These are phyloP conservation scores for Martensiomyces pterosporus DNA, from an alignment of 192 early-diverging fungal species.

Conservation along the genomic window DNA sequence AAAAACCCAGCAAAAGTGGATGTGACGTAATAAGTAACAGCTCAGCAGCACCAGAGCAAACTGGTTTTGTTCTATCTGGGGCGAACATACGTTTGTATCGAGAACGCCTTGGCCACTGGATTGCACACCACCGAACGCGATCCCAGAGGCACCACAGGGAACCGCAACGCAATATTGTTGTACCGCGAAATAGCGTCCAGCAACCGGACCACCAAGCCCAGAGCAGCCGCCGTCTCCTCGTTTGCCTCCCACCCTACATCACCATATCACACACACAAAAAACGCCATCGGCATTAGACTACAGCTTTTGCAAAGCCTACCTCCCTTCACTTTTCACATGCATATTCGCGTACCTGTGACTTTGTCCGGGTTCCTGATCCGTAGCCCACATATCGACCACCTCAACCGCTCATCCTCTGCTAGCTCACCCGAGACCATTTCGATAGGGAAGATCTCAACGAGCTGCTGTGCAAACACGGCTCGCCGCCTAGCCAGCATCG, in stretches of 20 bases:
- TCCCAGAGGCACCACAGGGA: slow-evolving; percentile 19
- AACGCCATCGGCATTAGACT: too few relatives aligned
- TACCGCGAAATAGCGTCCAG: slow-evolving; percentile 14
- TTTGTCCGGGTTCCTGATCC: neutral
- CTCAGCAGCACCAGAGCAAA: too few relatives aligned
- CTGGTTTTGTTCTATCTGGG: too few relatives aligned
- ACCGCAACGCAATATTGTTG: slow-evolving; percentile 18
- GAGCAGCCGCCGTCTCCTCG: slow-evolving; percentile 24
- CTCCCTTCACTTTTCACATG: too few relatives aligned
- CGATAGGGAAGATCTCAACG: slow-evolving; percentile 14
- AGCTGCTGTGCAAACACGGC: slow-evolving; percentile 1
- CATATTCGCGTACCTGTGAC: too few relatives aligned
- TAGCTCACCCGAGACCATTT: slow-evolving; percentile 3
- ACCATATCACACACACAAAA: too few relatives aligned
- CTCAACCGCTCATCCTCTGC: too few relatives aligned
- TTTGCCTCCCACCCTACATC: neutral
- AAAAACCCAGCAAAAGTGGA: too few relatives aligned
- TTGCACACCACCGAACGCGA: slow-evolving; percentile 16
- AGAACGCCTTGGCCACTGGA: slow-evolving; percentile 1
- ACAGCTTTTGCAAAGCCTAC: too few relatives aligned
- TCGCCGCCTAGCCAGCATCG: slow-evolving; percentile 37
- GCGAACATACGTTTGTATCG: too few relatives aligned
- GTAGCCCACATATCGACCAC: slow-evolving; percentile 32
- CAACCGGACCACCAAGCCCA: slow-evolving; percentile 17
- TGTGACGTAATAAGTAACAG: too few relatives aligned